A percentile compares a stretch with the other conserved stretches of the same genome.
phyloP scores from a whole-genome alignment of 1,284 basidiomycete species.

The Sphaerobolus stellatus region DNA sequence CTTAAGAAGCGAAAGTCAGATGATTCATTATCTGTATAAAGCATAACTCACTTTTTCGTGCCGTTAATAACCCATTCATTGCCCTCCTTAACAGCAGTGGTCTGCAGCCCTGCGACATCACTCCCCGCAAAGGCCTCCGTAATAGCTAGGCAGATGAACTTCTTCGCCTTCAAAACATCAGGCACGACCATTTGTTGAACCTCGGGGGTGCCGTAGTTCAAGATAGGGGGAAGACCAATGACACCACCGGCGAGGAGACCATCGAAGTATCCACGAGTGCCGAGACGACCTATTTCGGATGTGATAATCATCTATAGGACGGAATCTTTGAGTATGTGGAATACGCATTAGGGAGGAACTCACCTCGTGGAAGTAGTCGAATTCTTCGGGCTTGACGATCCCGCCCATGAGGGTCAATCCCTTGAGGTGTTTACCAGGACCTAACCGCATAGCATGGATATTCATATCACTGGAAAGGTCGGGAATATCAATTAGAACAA shows the following conservation, averaged over 20 bases:
- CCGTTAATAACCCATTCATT: conserved; percentile 86
- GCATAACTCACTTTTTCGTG: conserved; percentile 60
- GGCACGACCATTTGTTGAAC: conserved; percentile 78
- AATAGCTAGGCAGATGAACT: conserved; percentile 70
- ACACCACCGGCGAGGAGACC: conserved; percentile 48
- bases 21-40: too few species aligned
- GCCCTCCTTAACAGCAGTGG: conserved; percentile 84
- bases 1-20: conserved; percentile 47
- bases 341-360: conserved; percentile 23
- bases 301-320: conserved; percentile 69
- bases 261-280: conserved; percentile 83
- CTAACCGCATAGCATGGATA: conserved; percentile 46
- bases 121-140: conserved; percentile 87
- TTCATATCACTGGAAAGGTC: conserved; percentile 6
- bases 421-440: conserved; percentile 63
- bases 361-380: conserved; percentile 83
- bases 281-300: conserved; percentile 80
- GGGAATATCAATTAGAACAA: not conserved
- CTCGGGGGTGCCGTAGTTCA: conserved; percentile 77
- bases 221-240: conserved; percentile 9
- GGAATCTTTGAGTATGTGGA: not conserved
- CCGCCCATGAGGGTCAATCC: conserved; percentile 82
- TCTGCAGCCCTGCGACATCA: conserved; percentile 78
- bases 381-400: conserved; percentile 83
- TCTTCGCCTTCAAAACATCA: conserved; percentile 74